Evolutionary conservation across 2,329 filamentous ascomycete genomes (phyloP), one percentile per base, ranked within the genome.

Genomic region (Diplocarpon mali): DNA sequence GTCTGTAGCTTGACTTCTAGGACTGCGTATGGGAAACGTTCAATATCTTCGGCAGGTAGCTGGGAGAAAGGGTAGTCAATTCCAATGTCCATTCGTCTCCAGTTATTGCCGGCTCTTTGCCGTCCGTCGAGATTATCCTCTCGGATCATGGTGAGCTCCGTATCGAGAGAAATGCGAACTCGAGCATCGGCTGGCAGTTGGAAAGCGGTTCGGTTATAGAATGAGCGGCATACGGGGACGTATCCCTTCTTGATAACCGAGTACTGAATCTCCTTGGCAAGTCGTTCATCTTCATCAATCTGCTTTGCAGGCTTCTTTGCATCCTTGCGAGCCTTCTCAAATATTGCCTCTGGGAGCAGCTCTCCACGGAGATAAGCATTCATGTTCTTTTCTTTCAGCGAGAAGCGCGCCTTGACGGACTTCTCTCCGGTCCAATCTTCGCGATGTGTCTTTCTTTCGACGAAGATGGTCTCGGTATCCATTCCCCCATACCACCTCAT

Each of bases 401-500:
- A 75, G 61, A 98, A 98, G 35, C 92, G 84, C 35, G 92, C 90
- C 69, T 98, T 98, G 67, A 98, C 92, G 1, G 90, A 96, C 68
- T 96, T 95, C 64, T 98, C 92, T 47, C 92, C 92, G 0, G 92
- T 98, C 92, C 92, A 98, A 64, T 98, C 92, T 65, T 98, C 92
- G 32, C 92, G 83, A 69, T 98, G 92, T 1, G 92, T 98, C 68
- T 98, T 98, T 51, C 92, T 79, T 70, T 98, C 92, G 17, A 98
- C 83, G 60, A 96, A 98, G 46, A 96, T 93, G 44, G 86, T 92
- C 61, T 96, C 89, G 42, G 72, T 87, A 57, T 92, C 80, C 90
- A 98, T 95, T 35, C 86, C 88, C 48, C 92, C 92, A 60, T 98
- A 98, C 92, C 92, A 98, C 54, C 92, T 78, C 48, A 98, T 72